phyloP scores from a whole-genome alignment of 495 filamentous ascomycete species.

The Penicillium nucicola region DNA sequence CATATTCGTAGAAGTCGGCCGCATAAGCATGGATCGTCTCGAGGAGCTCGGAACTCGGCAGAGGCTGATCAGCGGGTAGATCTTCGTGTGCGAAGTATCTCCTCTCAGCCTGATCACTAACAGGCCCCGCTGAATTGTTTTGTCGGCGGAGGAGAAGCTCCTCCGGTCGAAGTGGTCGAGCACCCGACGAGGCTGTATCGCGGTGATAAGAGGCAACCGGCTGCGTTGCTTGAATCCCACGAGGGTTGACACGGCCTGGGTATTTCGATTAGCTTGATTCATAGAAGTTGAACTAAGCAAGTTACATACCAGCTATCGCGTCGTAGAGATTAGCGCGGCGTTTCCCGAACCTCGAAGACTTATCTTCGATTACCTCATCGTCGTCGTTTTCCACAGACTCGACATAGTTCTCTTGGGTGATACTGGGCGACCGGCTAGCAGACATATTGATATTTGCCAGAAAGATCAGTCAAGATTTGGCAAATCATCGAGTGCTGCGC shows the following conservation, averaged over 20 bases:
- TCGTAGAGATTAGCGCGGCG: slow-evolving; percentile 66
- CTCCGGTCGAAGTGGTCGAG: slow-evolving; percentile 60
- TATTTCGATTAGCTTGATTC: not conserved
- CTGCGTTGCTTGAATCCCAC: slow-evolving; percentile 38
- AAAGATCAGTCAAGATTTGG: not conserved
- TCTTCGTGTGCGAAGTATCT: slow-evolving; percentile 62
- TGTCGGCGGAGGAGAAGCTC: slow-evolving; percentile 67
- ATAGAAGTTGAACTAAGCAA: not conserved
- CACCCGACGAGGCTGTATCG: slow-evolving; percentile 51
- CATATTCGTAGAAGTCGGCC: slow-evolving; percentile 64
- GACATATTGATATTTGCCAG: slow-evolving; percentile 18
- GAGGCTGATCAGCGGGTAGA: slow-evolving; percentile 46
- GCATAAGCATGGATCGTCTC: slow-evolving; percentile 72
- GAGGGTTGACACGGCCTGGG: slow-evolving; percentile 49
- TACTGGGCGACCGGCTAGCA: slow-evolving; percentile 15
- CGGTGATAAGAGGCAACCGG: slow-evolving; percentile 40
- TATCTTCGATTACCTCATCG: not conserved
- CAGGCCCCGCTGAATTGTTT: slow-evolving; percentile 59
- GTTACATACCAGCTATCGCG: slow-evolving; percentile 65
- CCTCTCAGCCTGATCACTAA: slow-evolving; percentile 53
- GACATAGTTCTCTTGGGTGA: slow-evolving; percentile 20
- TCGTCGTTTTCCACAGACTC: slow-evolving; percentile 8
- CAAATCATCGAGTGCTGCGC: not conserved
- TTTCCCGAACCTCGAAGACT: slow-evolving; percentile 11
- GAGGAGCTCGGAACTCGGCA: slow-evolving; percentile 74